Evolutionary conservation across 2,329 filamentous ascomycete species (phyloP).

Genomic region (Diaporthe eres): DNA sequence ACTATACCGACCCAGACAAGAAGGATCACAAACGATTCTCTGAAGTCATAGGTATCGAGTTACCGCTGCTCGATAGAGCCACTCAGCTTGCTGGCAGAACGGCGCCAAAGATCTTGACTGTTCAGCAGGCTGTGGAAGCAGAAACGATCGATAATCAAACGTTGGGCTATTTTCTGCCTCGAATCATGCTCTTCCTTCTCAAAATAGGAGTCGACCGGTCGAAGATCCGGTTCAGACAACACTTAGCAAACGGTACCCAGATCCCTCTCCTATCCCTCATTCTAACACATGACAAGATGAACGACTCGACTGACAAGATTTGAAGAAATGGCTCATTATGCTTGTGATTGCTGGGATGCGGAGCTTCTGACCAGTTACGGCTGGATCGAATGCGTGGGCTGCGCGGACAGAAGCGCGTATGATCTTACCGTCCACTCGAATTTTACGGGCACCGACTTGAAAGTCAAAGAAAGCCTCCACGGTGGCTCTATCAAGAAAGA

Average conservation of each 20-base stretch:
- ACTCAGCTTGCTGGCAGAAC: constrained; percentile 92
- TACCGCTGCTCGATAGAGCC: constrained; percentile 86
- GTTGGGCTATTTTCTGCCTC: constrained; percentile 94
- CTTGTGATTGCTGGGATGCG: constrained; percentile 97
- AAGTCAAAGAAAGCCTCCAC: constrained; percentile 85
- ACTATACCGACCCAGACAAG: constrained; percentile 94
- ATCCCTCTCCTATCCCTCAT: too few relatives aligned
- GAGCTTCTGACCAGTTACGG: constrained; percentile 92
- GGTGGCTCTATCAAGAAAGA: constrained; percentile 86
- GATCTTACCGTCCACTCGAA: constrained; percentile 93
- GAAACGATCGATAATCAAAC: constrained; percentile 96
- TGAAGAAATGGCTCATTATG: constrained; percentile 86
- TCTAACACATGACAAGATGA: background rate
- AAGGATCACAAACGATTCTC: constrained; percentile 94
- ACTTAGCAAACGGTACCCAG: constrained; percentile 68
- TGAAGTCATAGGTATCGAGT: constrained; percentile 85
- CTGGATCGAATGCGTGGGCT: constrained; percentile 99
- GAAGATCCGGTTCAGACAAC: constrained; percentile 96
- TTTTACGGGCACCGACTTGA: constrained; percentile 87
- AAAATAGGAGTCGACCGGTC: constrained; percentile 88
- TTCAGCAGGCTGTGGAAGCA: constrained; percentile 87
- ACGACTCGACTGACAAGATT: background rate
- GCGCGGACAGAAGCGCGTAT: constrained; percentile 94
- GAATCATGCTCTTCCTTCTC: constrained; percentile 90
- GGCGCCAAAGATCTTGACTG: constrained; percentile 77